Percentiles rank a stretch among this genome's conserved stretches.
Conservation (phyloP, 1,284 basidiomycete species). For the Tremellales sp. region DNA sequence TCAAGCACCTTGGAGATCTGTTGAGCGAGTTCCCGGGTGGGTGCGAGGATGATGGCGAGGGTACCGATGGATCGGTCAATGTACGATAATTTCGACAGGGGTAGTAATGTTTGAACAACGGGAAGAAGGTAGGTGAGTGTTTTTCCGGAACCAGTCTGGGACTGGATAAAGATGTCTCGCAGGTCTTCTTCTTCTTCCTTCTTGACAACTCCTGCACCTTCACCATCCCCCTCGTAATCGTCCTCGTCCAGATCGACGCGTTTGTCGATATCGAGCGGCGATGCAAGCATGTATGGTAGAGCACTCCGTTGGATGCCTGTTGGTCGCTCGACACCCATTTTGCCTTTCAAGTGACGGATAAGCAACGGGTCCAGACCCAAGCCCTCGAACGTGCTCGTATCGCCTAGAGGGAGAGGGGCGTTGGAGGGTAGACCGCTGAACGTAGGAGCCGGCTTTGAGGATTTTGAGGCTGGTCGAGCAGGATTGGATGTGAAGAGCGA, state of each 20-base stretch:
- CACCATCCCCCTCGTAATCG: constrained; percentile 4
- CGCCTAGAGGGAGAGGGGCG: constrained; percentile 61
- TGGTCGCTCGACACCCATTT: constrained; percentile 79
- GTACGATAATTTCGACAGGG: constrained; percentile 77
- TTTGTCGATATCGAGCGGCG: constrained; percentile 34
- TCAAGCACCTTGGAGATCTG: constrained; percentile 78
- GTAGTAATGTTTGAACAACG: constrained; percentile 88
- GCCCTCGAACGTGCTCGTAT: constrained; percentile 67
- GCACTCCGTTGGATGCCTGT: constrained; percentile 86
- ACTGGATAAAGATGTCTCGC: constrained; percentile 92
- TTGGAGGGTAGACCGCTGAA: constrained; percentile 63
- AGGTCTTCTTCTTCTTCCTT: constrained; percentile 21
- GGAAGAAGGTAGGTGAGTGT: constrained; percentile 92
- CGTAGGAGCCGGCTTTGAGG: constrained; percentile 5
- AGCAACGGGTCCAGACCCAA: constrained; percentile 79
- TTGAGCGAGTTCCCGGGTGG: constrained; percentile 90
- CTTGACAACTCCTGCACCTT: constrained; percentile 2
- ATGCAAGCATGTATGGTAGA: constrained; percentile 64
- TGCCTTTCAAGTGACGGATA: constrained; percentile 69
- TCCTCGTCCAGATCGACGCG: constrained; percentile 16
- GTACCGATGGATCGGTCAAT: constrained; percentile 86
- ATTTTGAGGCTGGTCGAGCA: constrained; percentile 8
- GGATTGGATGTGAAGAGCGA: constrained; percentile 74
- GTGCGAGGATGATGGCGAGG: constrained; percentile 88
- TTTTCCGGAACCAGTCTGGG: constrained; percentile 97